Percentiles rank a stretch among this genome's conserved stretches.
Evolutionary conservation across 1,284 basidiomycete species (phyloP).

Genomic region (Malassezia brasiliensis): DNA sequence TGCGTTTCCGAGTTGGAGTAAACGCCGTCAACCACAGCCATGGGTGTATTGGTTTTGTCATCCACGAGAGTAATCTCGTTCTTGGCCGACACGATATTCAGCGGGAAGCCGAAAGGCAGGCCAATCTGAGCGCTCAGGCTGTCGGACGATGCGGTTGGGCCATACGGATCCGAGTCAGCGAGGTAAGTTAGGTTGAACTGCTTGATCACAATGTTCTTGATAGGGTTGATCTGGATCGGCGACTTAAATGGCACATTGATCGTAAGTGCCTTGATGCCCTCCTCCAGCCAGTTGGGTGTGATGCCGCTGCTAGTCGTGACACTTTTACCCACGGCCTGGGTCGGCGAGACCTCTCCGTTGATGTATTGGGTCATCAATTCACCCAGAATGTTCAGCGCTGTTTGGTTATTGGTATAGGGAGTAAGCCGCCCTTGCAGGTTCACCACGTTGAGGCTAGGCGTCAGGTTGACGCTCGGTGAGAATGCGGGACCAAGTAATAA

Average conservation of each 20-base stretch:
- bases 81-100: constrained; percentile 59
- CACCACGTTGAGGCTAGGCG: constrained; percentile 56
- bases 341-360: constrained; percentile 58
- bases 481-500: constrained; percentile 59
- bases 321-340: constrained; percentile 56
- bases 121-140: constrained; percentile 58
- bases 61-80: constrained; percentile 58
- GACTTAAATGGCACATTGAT: constrained; percentile 59
- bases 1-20: constrained; percentile 19
- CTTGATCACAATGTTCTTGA: constrained; percentile 61
- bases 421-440: constrained; percentile 58
- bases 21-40: constrained; percentile 30
- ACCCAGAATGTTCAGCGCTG: constrained; percentile 56
- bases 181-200: constrained; percentile 59
- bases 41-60: constrained; percentile 56
- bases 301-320: constrained; percentile 53
- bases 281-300: constrained; percentile 60
- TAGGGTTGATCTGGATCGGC: constrained; percentile 57
- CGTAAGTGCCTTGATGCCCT: constrained; percentile 58
- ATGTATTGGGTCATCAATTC: constrained; percentile 65
- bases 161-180: constrained; percentile 54
- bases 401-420: constrained; percentile 53
- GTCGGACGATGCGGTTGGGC: constrained; percentile 56
- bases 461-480: constrained; percentile 33
- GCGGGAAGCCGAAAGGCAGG: constrained; percentile 65